Conservation (phyloP, 176 grass and related monocot species). For the barley (Hordeum vulgare) region DNA sequence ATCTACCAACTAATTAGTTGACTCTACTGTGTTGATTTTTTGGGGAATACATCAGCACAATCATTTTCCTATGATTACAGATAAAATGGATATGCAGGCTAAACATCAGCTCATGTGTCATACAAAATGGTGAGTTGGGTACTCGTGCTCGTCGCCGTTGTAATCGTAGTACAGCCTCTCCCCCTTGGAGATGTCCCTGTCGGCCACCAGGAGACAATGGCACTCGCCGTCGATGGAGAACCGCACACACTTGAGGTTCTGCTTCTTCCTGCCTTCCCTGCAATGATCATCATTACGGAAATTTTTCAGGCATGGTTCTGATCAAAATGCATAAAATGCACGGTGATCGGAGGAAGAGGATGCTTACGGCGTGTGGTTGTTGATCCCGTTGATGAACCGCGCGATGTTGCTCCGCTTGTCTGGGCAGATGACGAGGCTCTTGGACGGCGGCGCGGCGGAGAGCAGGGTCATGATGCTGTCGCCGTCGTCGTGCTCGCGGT, state of each 20-base stretch:
- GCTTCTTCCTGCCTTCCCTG: slow-evolving; percentile 97
- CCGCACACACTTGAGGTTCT: slow-evolving; percentile 91
- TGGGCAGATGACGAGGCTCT: slow-evolving; percentile 87
- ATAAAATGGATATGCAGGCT: slow-evolving; percentile 1
- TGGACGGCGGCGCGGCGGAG: slow-evolving; percentile 35
- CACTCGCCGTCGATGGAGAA: slow-evolving; percentile 62
- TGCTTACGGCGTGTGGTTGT: slow-evolving; percentile 70
- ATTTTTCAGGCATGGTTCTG: not conserved
- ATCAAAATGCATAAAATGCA: not conserved
- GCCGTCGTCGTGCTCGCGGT: slow-evolving; percentile 73
- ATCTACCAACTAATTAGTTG: not conserved
- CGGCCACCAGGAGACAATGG: slow-evolving; percentile 71
- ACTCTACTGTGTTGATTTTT: not conserved
- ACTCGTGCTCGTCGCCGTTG: slow-evolving; percentile 84
- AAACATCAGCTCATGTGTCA: slow-evolving; percentile 37
- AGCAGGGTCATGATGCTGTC: slow-evolving; percentile 99
- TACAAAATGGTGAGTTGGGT: slow-evolving; percentile 96
- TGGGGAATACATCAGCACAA: not conserved
- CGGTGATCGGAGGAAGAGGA: not conserved
- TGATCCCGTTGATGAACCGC: slow-evolving; percentile 92
- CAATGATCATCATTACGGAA: not conserved
- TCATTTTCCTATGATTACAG: not conserved
- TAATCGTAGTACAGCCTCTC: slow-evolving; percentile 97
- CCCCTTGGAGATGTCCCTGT: slow-evolving; percentile 75
- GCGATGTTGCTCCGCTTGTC: slow-evolving; percentile 91